phyloP scores from a whole-genome alignment of 192 early-diverging fungal genomes.

The Spinellus fusiger region DNA sequence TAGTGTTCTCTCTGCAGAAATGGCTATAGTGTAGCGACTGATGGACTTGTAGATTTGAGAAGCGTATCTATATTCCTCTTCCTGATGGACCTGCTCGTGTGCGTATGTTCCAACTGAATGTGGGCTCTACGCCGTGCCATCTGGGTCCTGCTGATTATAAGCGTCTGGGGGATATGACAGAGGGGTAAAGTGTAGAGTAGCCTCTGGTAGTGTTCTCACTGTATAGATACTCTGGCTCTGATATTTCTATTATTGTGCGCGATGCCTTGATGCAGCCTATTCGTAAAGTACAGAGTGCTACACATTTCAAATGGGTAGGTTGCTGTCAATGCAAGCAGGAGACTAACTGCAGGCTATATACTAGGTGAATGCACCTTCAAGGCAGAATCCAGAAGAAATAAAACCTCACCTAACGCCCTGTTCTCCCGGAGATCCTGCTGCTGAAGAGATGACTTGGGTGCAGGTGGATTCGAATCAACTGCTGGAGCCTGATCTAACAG shows the following conservation, averaged over 20 bases:
- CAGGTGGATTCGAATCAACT: constrained; percentile 79
- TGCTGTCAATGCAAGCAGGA: neutral
- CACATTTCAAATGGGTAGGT: constrained; percentile 79
- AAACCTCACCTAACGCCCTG: constrained; percentile 80
- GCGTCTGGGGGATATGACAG: constrained; percentile 72
- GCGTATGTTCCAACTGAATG: constrained; percentile 88
- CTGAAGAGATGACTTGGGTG: constrained; percentile 85
- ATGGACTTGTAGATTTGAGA: constrained; percentile 71
- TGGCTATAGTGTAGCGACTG: neutral
- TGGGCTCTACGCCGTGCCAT: constrained; percentile 86
- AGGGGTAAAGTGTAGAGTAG: constrained; percentile 47
- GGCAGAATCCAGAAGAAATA: constrained; percentile 43
- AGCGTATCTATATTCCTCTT: constrained; percentile 96
- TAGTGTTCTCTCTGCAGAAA: constrained; percentile 14
- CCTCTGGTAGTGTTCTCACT: neutral
- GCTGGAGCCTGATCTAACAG: constrained; percentile 84
- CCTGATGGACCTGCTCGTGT: constrained; percentile 84
- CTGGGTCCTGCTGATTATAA: constrained; percentile 68
- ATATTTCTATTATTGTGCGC: constrained; percentile 88
- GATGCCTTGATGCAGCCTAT: constrained; percentile 98
- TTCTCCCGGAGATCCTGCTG: constrained; percentile 86
- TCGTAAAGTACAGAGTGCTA: constrained; percentile 89
- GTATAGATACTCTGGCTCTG: constrained; percentile 88
- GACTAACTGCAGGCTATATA: neutral
- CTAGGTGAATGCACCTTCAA: constrained; percentile 53